Percentiles rank a stretch among this genome's conserved stretches.
phyloP scores from a whole-genome alignment of 2,329 filamentous ascomycete genomes.

The Penicillium sp. region DNA sequence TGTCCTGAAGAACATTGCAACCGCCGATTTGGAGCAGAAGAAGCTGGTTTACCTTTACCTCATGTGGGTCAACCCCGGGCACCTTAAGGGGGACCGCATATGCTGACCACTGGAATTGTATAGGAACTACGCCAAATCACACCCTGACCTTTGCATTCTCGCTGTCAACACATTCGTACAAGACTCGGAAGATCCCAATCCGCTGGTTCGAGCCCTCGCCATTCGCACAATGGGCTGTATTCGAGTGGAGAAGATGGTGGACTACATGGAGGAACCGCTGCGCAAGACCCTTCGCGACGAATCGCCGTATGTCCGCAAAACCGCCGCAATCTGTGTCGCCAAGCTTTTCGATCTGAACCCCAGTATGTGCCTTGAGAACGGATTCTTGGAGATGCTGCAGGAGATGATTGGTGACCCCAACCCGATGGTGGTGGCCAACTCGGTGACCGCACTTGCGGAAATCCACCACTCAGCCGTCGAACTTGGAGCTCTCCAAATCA shows the following conservation, averaged over 20 bases:
- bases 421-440: slow-evolving; percentile 98
- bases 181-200: slow-evolving; percentile 98
- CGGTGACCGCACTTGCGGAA: slow-evolving; percentile 88
- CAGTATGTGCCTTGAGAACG: slow-evolving; percentile 90
- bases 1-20: slow-evolving; percentile 98
- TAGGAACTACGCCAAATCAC: slow-evolving; percentile 99
- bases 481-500: slow-evolving; percentile 82
- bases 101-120: slow-evolving; percentile 20
- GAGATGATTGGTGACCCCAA: slow-evolving; percentile 97
- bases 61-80: slow-evolving; percentile 63
- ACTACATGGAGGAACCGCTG: slow-evolving; percentile 98
- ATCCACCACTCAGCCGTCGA: slow-evolving; percentile 90
- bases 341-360: slow-evolving; percentile 97
- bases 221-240: slow-evolving; percentile 99
- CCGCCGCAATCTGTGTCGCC: slow-evolving; percentile 93
- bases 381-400: slow-evolving; percentile 89
- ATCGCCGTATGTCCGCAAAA: slow-evolving; percentile 97
- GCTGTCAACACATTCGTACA: slow-evolving; percentile 99
- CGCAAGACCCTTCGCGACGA: slow-evolving; percentile 96
- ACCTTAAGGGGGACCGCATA: not conserved
- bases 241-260: slow-evolving; percentile 97
- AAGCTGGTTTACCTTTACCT: slow-evolving; percentile 98
- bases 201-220: slow-evolving; percentile 87
- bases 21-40: slow-evolving; percentile 92
- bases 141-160: slow-evolving; percentile 96